Conservation (phyloP, 1,284 basidiomycete genomes). For the Marasmius tenuissimus region DNA sequence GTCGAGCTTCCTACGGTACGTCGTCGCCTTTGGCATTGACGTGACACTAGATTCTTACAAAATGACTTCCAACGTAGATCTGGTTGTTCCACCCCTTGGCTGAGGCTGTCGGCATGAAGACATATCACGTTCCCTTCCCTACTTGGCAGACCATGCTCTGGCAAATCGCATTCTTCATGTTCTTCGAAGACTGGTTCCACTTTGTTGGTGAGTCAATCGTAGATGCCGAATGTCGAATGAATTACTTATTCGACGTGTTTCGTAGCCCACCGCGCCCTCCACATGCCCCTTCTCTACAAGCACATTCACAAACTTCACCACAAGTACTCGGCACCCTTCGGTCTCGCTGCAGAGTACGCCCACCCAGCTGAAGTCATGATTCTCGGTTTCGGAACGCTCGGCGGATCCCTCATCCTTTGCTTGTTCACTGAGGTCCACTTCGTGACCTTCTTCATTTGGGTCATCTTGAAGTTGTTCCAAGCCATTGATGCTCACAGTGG, state of each 20-base stretch:
- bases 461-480: conserved; percentile 93
- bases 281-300: conserved; percentile 92
- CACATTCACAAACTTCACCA: conserved; percentile 98
- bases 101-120: conserved; percentile 87
- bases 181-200: conserved; percentile 96
- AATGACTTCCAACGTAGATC: conserved; percentile 57
- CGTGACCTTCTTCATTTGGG: conserved; percentile 93
- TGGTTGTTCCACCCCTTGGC: conserved; percentile 97
- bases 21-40: conserved; percentile 10
- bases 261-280: conserved; percentile 85
- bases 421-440: conserved; percentile 84
- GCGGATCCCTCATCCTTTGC: conserved; percentile 86
- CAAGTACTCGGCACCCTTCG: conserved; percentile 97
- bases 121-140: conserved; percentile 93
- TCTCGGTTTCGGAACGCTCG: conserved; percentile 84
- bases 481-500: conserved; percentile 97
- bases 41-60: neutral
- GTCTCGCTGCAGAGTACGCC: conserved; percentile 96
- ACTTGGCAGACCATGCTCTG: conserved; percentile 65
- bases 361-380: conserved; percentile 95
- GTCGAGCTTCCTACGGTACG: conserved; percentile 88
- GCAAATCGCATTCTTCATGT: conserved; percentile 90
- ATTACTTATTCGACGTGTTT: conserved; percentile 21
- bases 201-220: conserved; percentile 54
- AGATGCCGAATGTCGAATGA: neutral